Conservation (phyloP, 2,329 filamentous ascomycete genomes). For the Penicillium occitanis region DNA sequence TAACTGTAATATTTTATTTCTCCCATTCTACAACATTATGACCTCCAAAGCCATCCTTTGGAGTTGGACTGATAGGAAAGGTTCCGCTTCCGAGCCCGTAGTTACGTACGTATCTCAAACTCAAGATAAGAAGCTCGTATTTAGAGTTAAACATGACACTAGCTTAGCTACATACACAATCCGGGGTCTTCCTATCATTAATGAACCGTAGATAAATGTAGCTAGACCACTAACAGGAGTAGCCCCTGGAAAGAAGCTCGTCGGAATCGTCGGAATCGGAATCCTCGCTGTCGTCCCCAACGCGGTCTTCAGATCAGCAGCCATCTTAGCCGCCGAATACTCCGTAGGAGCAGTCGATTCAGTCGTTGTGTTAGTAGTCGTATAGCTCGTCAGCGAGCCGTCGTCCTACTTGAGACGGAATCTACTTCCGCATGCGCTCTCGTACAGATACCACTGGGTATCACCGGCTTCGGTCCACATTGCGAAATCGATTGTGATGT, state of each 20-base stretch:
- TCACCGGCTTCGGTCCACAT: neutral
- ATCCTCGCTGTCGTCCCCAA: conserved; percentile 28
- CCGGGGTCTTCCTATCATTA: neutral
- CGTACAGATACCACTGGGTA: neutral
- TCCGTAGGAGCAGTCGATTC: conserved; percentile 30
- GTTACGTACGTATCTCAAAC: too few relatives aligned
- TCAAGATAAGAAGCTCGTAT: conserved; percentile 4
- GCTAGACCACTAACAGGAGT: conserved; percentile 26
- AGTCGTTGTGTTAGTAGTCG: conserved; percentile 24
- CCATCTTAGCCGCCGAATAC: conserved; percentile 32
- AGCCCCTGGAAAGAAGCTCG: conserved; percentile 29
- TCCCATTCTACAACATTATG: neutral
- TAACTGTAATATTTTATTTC: neutral
- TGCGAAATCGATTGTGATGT: neutral
- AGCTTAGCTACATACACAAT: neutral
- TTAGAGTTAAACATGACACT: neutral
- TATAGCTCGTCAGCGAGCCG: conserved; percentile 24
- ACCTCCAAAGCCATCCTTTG: neutral
- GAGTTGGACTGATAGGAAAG: neutral
- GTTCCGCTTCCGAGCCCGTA: neutral
- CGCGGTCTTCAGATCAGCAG: conserved; percentile 27
- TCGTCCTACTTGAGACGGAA: conserved; percentile 33
- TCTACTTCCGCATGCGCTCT: neutral
- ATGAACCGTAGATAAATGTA: neutral
- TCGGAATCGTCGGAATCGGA: conserved; percentile 29